phyloP scores from a whole-genome alignment of 2,329 filamentous ascomycete species.

The Basipetospora chlamydospora region DNA sequence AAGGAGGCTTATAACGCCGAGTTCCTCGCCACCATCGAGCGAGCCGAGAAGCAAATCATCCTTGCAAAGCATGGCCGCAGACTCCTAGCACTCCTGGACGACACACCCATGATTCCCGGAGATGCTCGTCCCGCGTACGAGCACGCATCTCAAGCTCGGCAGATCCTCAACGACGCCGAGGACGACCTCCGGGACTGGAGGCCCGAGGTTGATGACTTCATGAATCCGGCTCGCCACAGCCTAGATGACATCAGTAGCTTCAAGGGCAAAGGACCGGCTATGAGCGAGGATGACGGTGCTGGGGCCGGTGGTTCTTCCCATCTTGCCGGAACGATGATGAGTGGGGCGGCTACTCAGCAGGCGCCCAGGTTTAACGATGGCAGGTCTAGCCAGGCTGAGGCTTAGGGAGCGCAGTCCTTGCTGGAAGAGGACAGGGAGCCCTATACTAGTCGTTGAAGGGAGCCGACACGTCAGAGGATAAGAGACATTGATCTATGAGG shows the following conservation, averaged over 20 bases:
- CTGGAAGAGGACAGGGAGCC: background rate
- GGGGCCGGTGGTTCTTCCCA: background rate
- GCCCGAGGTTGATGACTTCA: conserved; percentile 23
- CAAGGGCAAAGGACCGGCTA: conserved; percentile 1
- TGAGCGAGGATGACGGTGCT: conserved; percentile 7
- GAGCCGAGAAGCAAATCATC: conserved; percentile 92
- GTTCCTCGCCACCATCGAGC: conserved; percentile 82
- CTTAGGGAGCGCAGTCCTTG: background rate
- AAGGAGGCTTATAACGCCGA: conserved; percentile 88
- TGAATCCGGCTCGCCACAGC: conserved; percentile 1
- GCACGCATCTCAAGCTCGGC: conserved; percentile 52
- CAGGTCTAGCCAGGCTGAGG: background rate
- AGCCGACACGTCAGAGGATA: too few relatives aligned
- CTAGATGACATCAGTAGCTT: conserved; percentile 2
- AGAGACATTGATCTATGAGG: too few relatives aligned
- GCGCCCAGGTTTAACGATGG: background rate
- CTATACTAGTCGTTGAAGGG: too few relatives aligned
- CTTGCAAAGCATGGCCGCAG: conserved; percentile 81
- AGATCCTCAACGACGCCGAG: conserved; percentile 86
- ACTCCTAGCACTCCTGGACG: conserved; percentile 73
- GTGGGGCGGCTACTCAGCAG: background rate
- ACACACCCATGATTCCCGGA: conserved; percentile 77
- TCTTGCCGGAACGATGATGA: conserved; percentile 2
- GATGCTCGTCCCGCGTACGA: conserved; percentile 59
- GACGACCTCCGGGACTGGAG: conserved; percentile 71